A percentile compares a stretch with the other conserved stretches of the same genome.
phyloP scores from a whole-genome alignment of 2,329 filamentous ascomycete species.

The Cercospora brassicicola region DNA sequence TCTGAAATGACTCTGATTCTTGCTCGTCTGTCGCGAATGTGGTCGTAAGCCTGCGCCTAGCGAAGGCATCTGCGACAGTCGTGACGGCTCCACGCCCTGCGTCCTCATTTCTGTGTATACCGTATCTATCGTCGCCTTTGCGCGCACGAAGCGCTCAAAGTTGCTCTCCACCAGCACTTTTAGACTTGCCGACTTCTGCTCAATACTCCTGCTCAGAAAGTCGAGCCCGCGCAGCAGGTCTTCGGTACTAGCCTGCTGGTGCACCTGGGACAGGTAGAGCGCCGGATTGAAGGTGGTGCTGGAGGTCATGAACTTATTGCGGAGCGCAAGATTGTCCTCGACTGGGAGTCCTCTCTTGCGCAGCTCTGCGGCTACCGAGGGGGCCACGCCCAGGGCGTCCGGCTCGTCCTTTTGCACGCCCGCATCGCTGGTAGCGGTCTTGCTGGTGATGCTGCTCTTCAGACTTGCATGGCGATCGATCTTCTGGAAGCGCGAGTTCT shows the following conservation, averaged over 20 bases:
- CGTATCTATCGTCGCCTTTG: conserved; percentile 97
- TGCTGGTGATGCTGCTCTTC: conserved; percentile 55
- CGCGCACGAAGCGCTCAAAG: conserved; percentile 95
- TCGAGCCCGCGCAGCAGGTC: conserved; percentile 79
- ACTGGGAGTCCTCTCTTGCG: conserved; percentile 74
- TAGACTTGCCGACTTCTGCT: conserved; percentile 94
- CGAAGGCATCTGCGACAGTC: conserved; percentile 23
- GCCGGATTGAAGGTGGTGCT: conserved; percentile 94
- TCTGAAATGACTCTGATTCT: conserved; percentile 51
- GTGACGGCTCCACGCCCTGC: conserved; percentile 58
- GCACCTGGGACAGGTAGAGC: conserved; percentile 87
- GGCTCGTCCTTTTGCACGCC: conserved; percentile 87
- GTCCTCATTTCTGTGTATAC: conserved; percentile 94
- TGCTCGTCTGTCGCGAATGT: conserved; percentile 68
- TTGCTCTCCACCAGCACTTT: conserved; percentile 97
- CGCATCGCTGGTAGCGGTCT: conserved; percentile 66
- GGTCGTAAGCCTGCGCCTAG: conserved; percentile 35
- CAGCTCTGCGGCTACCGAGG: conserved; percentile 81
- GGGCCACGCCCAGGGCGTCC: conserved; percentile 83
- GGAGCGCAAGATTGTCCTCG: conserved; percentile 70
- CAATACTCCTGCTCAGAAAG: conserved; percentile 84
- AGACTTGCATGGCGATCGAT: conserved; percentile 74
- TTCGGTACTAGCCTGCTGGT: conserved; percentile 80
- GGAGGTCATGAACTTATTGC: conserved; percentile 90
- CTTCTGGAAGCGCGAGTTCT: conserved; percentile 66